Conservation (phyloP, 2,329 filamentous ascomycete genomes). For the Furcasterigmium furcatum region DNA sequence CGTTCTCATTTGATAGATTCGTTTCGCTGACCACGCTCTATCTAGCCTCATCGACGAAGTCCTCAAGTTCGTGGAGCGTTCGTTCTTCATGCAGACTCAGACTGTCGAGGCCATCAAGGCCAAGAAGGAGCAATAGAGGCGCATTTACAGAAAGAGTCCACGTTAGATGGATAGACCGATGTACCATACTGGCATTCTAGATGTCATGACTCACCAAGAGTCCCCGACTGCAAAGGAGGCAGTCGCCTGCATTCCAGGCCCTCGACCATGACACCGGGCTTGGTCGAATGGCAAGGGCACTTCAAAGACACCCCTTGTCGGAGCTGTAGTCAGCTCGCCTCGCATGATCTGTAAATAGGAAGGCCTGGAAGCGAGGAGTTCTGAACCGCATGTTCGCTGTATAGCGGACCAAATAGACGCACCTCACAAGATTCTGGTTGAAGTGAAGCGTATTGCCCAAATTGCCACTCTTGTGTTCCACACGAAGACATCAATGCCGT, state of each 20-base stretch:
- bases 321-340: too few species aligned
- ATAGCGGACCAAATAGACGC: too few species aligned
- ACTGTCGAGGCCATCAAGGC: constrained; percentile 31
- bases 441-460: too few species aligned
- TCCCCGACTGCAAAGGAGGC: neutral
- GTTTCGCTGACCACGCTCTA: constrained; percentile 5
- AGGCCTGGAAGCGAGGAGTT: neutral
- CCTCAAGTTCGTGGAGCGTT: constrained; percentile 75
- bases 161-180: constrained; percentile 24
- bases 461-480: too few species aligned
- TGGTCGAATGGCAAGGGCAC: too few species aligned
- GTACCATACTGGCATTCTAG: constrained; percentile 18
- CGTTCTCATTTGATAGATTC: neutral
- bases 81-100: constrained; percentile 56
- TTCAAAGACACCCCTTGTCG: neutral
- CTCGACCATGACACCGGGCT: too few species aligned
- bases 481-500: too few species aligned
- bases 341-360: neutral
- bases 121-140: constrained; percentile 52
- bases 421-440: too few species aligned
- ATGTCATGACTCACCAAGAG: neutral
- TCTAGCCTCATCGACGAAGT: constrained; percentile 74
- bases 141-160: constrained; percentile 12
- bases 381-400: too few species aligned
- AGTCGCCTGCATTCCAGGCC: neutral